Conservation (phyloP, 805 yeast species). For the Pichia sporocuriosa region DNA sequence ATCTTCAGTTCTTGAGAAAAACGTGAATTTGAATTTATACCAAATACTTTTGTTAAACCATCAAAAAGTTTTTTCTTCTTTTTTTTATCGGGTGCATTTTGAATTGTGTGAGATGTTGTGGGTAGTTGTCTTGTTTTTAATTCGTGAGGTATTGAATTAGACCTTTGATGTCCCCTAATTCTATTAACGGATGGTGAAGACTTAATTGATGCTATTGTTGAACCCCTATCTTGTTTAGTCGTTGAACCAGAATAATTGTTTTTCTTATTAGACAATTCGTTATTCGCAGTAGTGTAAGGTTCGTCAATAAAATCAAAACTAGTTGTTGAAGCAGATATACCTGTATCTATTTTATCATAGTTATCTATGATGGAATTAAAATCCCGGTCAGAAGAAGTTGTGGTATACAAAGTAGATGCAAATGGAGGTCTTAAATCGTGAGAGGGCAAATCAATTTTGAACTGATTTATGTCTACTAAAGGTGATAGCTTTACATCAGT, state of each 20-base stretch:
- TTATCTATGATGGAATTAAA: conserved; percentile 14
- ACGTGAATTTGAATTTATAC: conserved; percentile 15
- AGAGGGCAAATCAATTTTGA: conserved; percentile 3
- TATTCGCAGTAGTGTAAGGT: background rate
- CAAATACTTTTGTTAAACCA: conserved; percentile 42
- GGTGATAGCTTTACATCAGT: too few relatives aligned
- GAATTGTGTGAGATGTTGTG: conserved; percentile 14
- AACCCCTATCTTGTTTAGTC: too few relatives aligned
- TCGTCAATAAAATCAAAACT: background rate
- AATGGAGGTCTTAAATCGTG: conserved; percentile 6
- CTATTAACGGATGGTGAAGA: background rate
- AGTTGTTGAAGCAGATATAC: background rate
- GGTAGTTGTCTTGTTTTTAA: conserved; percentile 13
- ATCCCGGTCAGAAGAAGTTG: conserved; percentile 14
- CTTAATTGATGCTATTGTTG: background rate
- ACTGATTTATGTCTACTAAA: conserved; percentile 2
- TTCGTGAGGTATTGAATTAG: conserved; percentile 10
- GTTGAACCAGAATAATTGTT: too few relatives aligned
- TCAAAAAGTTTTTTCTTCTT: conserved; percentile 51
- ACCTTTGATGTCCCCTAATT: conserved; percentile 7
- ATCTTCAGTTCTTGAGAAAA: conserved; percentile 40
- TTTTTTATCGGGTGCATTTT: conserved; percentile 19
- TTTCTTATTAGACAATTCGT: background rate
- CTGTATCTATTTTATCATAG: conserved; percentile 9
- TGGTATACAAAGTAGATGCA: background rate